phyloP scores from a whole-genome alignment of 129 eudicot genomes.

The Artemisia argyi region DNA sequence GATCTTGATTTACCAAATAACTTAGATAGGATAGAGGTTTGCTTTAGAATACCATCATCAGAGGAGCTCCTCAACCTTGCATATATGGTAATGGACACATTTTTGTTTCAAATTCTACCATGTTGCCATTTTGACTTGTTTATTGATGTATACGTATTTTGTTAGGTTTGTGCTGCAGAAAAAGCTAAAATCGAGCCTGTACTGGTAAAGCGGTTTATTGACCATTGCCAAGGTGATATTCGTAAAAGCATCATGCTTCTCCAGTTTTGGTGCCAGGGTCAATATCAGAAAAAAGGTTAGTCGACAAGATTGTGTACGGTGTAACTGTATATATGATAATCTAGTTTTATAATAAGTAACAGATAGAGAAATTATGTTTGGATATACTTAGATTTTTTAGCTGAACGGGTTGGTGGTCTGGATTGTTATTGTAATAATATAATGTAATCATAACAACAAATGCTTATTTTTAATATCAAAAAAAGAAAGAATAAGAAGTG shows the following conservation, averaged over 20 bases:
- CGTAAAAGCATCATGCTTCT: slow-evolving; percentile 86
- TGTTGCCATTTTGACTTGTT: slow-evolving; percentile 10
- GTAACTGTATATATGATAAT: background rate
- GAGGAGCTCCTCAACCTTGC: slow-evolving; percentile 70
- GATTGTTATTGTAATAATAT: no score
- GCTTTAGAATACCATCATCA: slow-evolving; percentile 61
- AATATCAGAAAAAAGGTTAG: slow-evolving; percentile 50
- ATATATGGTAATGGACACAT: slow-evolving; percentile 43
- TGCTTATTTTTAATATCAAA: no score
- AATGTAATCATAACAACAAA: no score
- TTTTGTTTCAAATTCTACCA: slow-evolving; percentile 2
- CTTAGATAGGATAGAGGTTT: slow-evolving; percentile 69
- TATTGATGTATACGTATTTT: slow-evolving; percentile 17
- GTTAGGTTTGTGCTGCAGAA: slow-evolving; percentile 75
- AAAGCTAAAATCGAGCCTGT: slow-evolving; percentile 52
- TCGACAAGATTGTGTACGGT: slow-evolving; percentile 10
- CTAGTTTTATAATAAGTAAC: background rate
- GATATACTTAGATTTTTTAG: background rate
- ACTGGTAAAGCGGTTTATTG: slow-evolving; percentile 56
- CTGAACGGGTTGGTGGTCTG: no score
- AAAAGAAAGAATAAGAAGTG: background rate
- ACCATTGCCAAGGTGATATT: slow-evolving; percentile 72
- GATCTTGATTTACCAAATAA: slow-evolving; percentile 77
- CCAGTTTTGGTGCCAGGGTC: slow-evolving; percentile 99
- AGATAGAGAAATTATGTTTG: background rate